Evolutionary conservation across 768 basidiomycete genomes (phyloP).

Genomic region (Rhodosporidiobolus odoratus): DNA sequence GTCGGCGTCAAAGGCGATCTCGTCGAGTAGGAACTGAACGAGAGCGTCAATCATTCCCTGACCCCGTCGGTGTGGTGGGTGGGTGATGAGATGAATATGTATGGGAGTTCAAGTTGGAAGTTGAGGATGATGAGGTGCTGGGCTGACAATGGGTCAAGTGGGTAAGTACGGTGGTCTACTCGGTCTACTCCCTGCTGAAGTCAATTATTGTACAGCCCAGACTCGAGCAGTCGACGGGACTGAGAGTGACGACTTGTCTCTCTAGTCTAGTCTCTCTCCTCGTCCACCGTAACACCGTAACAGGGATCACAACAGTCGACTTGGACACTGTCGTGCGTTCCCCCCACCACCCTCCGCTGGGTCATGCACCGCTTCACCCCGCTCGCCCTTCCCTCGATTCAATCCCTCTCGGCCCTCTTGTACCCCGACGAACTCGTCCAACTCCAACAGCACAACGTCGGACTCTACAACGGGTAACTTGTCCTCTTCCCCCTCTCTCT

Average conservation of each 20-base stretch:
- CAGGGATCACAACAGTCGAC: background rate
- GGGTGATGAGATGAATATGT: background rate
- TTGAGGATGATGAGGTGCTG: background rate
- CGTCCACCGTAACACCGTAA: too few relatives aligned
- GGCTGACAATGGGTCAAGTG: too few relatives aligned
- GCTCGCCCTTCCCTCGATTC: constrained; percentile 42
- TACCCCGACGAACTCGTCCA: constrained; percentile 75
- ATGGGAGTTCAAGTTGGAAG: background rate
- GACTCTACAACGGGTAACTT: constrained; percentile 81
- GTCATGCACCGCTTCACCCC: constrained; percentile 13
- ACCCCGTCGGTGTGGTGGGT: background rate
- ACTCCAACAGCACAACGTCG: constrained; percentile 68
- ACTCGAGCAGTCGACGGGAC: too few relatives aligned
- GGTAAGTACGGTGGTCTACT: too few relatives aligned
- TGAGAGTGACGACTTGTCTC: too few relatives aligned
- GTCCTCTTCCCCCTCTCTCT: background rate
- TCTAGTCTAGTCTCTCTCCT: too few relatives aligned
- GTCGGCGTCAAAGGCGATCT: constrained; percentile 85
- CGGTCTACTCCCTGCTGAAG: too few relatives aligned
- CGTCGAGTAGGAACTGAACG: constrained; percentile 72
- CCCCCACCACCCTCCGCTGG: background rate
- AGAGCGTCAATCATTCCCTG: constrained; percentile 64
- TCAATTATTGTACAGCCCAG: too few relatives aligned
- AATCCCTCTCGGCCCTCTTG: constrained; percentile 59
- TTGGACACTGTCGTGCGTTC: too few relatives aligned